Conservation (phyloP, 371 early-diverging fungal species). For the Actinomucor elegans region DNA sequence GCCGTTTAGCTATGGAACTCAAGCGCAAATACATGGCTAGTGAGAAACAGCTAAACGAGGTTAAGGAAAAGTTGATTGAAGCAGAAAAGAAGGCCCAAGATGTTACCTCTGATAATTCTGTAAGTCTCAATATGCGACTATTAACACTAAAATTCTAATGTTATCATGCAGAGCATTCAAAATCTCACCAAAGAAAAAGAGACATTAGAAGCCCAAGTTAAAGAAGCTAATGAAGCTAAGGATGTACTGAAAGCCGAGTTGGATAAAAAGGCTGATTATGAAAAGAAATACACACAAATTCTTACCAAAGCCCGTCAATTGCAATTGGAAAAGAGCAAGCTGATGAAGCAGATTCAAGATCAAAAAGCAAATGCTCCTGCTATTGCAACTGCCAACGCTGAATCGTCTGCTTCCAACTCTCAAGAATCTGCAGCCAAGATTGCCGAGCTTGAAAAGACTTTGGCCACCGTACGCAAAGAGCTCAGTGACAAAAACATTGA, state of each 20-base stretch:
- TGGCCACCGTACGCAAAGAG: not conserved
- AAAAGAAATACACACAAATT: conserved; percentile 5
- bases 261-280: too few species aligned
- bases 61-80: not conserved
- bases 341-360: too few species aligned
- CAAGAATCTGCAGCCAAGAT: conserved; percentile 5
- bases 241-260: conserved; percentile 12
- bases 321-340: conserved; percentile 9
- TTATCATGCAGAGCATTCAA: conserved; percentile 4
- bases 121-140: too few species aligned
- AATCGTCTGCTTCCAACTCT: too few species aligned
- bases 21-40: conserved; percentile 3
- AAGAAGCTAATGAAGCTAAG: not conserved
- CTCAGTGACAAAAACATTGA: conserved; percentile 4
- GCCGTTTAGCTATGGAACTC: conserved; percentile 17
- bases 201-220: conserved; percentile 3
- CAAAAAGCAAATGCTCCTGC: not conserved
- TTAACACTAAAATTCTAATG: not conserved
- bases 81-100: conserved; percentile 1
- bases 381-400: not conserved
- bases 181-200: conserved; percentile 10
- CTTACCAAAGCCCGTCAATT: conserved; percentile 11
- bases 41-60: conserved; percentile 2
- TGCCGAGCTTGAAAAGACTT: conserved; percentile 3
- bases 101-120: not conserved